Evolutionary conservation across 78 protist genomes (phyloP).

Genomic region (Planoprotostelium fungivorum): DNA sequence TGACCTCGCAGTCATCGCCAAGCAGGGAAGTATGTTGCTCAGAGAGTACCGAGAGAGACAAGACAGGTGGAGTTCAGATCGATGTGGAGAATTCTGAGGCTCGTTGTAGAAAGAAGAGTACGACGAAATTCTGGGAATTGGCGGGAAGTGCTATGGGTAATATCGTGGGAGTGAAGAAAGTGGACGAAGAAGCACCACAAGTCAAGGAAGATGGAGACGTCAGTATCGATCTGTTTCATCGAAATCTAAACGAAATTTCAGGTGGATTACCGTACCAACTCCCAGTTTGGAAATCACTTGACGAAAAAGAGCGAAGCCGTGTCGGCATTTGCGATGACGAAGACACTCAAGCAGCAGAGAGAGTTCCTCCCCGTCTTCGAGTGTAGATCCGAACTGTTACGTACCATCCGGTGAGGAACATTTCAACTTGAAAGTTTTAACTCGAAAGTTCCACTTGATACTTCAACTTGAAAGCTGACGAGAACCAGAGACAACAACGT

Average conservation of each 20-base stretch:
- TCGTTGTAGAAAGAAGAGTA: slow-evolving; percentile 16
- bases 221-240: background rate
- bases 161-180: slow-evolving; percentile 62
- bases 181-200: slow-evolving; percentile 21
- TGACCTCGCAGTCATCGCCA: slow-evolving; percentile 84
- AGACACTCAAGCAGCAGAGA: slow-evolving; percentile 88
- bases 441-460: background rate
- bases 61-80: slow-evolving; percentile 5
- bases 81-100: background rate
- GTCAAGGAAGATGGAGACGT: slow-evolving; percentile 13
- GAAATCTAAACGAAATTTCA: background rate
- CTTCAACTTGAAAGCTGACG: background rate
- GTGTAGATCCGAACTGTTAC: slow-evolving; percentile 74
- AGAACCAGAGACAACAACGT: slow-evolving; percentile 53
- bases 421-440: too few species aligned
- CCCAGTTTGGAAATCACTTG: slow-evolving; percentile 49
- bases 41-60: slow-evolving; percentile 59
- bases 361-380: slow-evolving; percentile 90
- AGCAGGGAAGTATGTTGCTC: slow-evolving; percentile 68
- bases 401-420: slow-evolving; percentile 78
- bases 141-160: slow-evolving; percentile 70
- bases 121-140: slow-evolving; percentile 59
- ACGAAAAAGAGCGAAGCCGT: slow-evolving; percentile 28
- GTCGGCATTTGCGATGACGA: slow-evolving; percentile 74
- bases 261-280: slow-evolving; percentile 21